Evolutionary conservation across 1,139 yeast genomes (phyloP).

Genomic region (Nakaseomyces kungkrabaensis): DNA sequence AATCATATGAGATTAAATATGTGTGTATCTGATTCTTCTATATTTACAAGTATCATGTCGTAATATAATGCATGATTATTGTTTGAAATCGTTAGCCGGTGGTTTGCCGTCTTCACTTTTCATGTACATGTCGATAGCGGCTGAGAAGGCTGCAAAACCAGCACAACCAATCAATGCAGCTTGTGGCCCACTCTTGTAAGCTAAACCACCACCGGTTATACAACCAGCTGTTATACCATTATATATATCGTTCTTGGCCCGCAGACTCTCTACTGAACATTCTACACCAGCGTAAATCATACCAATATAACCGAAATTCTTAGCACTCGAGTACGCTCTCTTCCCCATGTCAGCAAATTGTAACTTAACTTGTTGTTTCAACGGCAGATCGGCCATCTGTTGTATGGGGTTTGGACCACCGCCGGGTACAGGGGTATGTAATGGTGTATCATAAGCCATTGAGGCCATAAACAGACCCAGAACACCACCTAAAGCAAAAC

Average conservation of each 20-base stretch:
- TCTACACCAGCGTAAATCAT: constrained; percentile 91
- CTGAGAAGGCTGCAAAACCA: constrained; percentile 93
- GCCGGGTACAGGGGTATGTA: constrained; percentile 26
- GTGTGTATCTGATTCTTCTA: no score
- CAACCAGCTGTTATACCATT: constrained; percentile 94
- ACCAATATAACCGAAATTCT: constrained; percentile 91
- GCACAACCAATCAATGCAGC: constrained; percentile 91
- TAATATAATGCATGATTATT: constrained; percentile 28
- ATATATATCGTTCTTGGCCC: constrained; percentile 89
- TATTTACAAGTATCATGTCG: no score
- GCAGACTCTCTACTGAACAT: constrained; percentile 62
- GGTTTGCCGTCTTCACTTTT: constrained; percentile 80
- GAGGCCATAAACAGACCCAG: constrained; percentile 97
- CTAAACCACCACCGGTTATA: constrained; percentile 91
- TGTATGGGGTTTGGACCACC: constrained; percentile 41
- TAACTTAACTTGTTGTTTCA: constrained; percentile 83
- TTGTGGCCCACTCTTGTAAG: constrained; percentile 87
- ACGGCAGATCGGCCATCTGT: constrained; percentile 59
- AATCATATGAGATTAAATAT: background rate
- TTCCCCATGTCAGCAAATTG: constrained; percentile 90
- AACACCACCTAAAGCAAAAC: constrained; percentile 91
- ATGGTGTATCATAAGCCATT: constrained; percentile 38
- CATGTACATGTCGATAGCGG: constrained; percentile 87
- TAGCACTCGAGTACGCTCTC: constrained; percentile 79
- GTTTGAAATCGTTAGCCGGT: constrained; percentile 83